Evolutionary conservation across 1,284 basidiomycete species (phyloP).

Genomic region (Cryptococcus jaspeensis): DNA sequence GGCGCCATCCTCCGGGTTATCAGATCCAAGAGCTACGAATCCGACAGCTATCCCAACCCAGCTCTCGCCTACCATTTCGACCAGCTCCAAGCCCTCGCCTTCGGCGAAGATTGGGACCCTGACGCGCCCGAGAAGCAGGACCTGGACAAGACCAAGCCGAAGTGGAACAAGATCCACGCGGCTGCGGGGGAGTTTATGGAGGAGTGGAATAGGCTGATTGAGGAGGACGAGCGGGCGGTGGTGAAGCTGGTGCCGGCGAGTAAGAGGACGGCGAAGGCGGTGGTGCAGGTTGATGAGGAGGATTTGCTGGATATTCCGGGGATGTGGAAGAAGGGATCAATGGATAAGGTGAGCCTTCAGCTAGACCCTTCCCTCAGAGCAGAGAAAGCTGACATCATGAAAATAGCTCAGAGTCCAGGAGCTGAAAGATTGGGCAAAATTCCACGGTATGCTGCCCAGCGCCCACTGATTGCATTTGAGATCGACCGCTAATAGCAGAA

Average conservation of each 20-base stretch:
- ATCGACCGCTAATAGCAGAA: not conserved
- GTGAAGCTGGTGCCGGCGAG: slow-evolving; percentile 33
- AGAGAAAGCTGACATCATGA: slow-evolving; percentile 30
- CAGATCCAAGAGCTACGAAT: slow-evolving; percentile 74
- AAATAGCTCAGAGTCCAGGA: slow-evolving; percentile 73
- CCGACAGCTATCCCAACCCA: slow-evolving; percentile 90
- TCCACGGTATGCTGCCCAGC: slow-evolving; percentile 27
- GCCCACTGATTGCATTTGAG: too few relatives aligned
- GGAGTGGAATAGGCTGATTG: slow-evolving; percentile 69
- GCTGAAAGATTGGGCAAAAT: slow-evolving; percentile 59
- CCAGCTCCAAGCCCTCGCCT: slow-evolving; percentile 85
- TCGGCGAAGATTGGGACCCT: slow-evolving; percentile 79
- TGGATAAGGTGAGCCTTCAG: slow-evolving; percentile 61
- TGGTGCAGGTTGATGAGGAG: slow-evolving; percentile 58
- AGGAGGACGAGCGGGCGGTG: slow-evolving; percentile 62
- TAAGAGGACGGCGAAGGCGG: slow-evolving; percentile 26
- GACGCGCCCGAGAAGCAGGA: slow-evolving; percentile 59
- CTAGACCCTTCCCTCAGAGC: slow-evolving; percentile 5
- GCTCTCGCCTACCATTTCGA: slow-evolving; percentile 79
- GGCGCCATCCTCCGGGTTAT: slow-evolving; percentile 74
- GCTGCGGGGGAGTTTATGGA: slow-evolving; percentile 73
- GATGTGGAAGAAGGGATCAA: slow-evolving; percentile 59
- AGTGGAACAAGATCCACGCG: slow-evolving; percentile 74
- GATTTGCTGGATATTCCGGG: slow-evolving; percentile 64
- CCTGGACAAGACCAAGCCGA: slow-evolving; percentile 72